These are phyloP conservation scores for Ilex asprella DNA, from an alignment of 257 asterid species.

Conservation along the genomic window DNA sequence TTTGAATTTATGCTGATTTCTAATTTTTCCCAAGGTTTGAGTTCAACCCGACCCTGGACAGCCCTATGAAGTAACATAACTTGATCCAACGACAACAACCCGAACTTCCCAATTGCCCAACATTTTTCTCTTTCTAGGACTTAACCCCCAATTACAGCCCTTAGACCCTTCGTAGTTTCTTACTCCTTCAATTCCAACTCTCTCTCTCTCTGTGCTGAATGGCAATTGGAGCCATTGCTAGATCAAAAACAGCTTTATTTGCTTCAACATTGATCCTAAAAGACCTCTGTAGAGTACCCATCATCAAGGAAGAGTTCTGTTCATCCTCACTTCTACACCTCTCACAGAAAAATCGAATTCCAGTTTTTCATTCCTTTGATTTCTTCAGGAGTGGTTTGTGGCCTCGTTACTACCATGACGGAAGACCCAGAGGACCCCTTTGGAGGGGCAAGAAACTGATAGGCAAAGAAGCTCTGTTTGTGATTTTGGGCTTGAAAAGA, in stretches of 20 bases:
- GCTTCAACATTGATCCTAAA: conserved; percentile 18
- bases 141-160: no score
- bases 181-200: neutral
- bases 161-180: neutral
- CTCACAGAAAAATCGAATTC: neutral
- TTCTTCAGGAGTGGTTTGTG: neutral
- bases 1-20: no score
- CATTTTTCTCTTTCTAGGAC: no score
- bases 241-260: conserved; percentile 21
- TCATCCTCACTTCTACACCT: neutral
- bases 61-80: no score
- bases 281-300: neutral
- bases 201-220: conserved; percentile 12
- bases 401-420: conserved; percentile 52
- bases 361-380: neutral
- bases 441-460: conserved; percentile 93
- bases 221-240: conserved; percentile 28
- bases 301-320: neutral
- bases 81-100: no score
- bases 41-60: no score
- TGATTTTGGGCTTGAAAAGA: conserved; percentile 63
- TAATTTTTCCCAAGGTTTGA: no score
- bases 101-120: no score
- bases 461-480: conserved; percentile 88
- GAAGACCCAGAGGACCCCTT: conserved; percentile 84